A percentile compares a stretch with the other conserved stretches of the same genome.
Conservation (phyloP, 2,329 filamentous ascomycete genomes). For the Cytospora leucostoma region DNA sequence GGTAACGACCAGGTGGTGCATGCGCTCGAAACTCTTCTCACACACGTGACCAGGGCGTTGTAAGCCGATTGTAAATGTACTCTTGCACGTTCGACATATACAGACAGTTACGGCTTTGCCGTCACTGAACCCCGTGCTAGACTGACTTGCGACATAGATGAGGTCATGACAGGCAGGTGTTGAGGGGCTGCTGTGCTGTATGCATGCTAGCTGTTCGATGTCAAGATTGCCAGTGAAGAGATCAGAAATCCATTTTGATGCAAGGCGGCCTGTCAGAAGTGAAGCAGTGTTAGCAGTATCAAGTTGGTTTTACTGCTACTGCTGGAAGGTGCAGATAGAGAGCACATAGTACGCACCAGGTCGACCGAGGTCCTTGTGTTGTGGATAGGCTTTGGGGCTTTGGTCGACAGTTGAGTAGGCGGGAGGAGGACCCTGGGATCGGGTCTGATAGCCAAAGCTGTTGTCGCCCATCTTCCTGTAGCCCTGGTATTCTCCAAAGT, state of each 20-base stretch:
- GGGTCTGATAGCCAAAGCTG: slow-evolving; percentile 19
- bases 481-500: not conserved
- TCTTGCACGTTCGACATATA: slow-evolving; percentile 26
- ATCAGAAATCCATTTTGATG: slow-evolving; percentile 26
- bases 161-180: slow-evolving; percentile 13
- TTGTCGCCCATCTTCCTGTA: slow-evolving; percentile 11
- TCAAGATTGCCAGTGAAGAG: slow-evolving; percentile 16
- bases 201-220: slow-evolving; percentile 1
- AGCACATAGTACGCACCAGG: slow-evolving; percentile 6
- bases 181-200: not conserved
- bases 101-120: slow-evolving; percentile 14
- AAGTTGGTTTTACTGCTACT: not conserved
- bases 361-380: slow-evolving; percentile 15
- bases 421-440: slow-evolving; percentile 23
- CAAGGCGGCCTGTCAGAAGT: slow-evolving; percentile 17
- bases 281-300: not conserved
- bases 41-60: slow-evolving; percentile 8
- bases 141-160: slow-evolving; percentile 18
- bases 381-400: not conserved
- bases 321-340: not conserved
- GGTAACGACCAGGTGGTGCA: slow-evolving; percentile 22
- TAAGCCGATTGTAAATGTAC: slow-evolving; percentile 17
- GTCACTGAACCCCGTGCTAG: not conserved
- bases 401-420: slow-evolving; percentile 20
- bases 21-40: slow-evolving; percentile 22